phyloP scores from a whole-genome alignment of 768 basidiomycete genomes.

The Astraeus odoratus region DNA sequence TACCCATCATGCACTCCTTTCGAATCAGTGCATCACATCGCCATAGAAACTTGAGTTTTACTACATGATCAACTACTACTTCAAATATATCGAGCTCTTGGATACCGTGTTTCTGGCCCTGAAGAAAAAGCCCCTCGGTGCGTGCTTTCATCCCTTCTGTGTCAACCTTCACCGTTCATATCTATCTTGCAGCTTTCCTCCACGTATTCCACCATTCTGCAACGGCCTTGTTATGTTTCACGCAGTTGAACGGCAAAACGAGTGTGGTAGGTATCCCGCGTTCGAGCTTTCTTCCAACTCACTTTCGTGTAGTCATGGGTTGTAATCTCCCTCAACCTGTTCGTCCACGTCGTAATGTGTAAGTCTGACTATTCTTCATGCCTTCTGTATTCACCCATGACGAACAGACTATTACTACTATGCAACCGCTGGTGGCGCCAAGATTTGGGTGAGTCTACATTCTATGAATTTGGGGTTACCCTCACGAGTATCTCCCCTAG shows the following conservation, averaged over 20 bases:
- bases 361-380: conserved; percentile 27
- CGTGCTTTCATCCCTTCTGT: conserved; percentile 18
- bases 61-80: conserved; percentile 99
- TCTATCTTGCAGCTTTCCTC: conserved; percentile 63
- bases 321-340: conserved; percentile 83
- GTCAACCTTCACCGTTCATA: conserved; percentile 5
- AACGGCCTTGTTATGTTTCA: conserved; percentile 90
- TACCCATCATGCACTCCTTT: conserved; percentile 4
- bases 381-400: neutral
- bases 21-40: neutral
- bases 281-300: too few relatives aligned
- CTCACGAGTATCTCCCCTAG: conserved; percentile 33
- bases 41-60: conserved; percentile 83
- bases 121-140: conserved; percentile 97
- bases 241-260: conserved; percentile 90
- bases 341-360: conserved; percentile 98
- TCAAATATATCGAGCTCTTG: conserved; percentile 94
- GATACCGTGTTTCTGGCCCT: conserved; percentile 96
- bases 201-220: conserved; percentile 99
- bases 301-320: conserved; percentile 78
- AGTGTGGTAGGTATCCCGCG: conserved; percentile 77
- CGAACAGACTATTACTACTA: conserved; percentile 94
- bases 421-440: conserved; percentile 93
- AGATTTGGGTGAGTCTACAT: conserved; percentile 72
- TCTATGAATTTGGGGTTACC: neutral